A percentile compares a stretch with the other conserved stretches of the same genome.
Evolutionary conservation across 2,329 filamentous ascomycete genomes (phyloP).

Genomic region (Xylariomycetidae sp.): DNA sequence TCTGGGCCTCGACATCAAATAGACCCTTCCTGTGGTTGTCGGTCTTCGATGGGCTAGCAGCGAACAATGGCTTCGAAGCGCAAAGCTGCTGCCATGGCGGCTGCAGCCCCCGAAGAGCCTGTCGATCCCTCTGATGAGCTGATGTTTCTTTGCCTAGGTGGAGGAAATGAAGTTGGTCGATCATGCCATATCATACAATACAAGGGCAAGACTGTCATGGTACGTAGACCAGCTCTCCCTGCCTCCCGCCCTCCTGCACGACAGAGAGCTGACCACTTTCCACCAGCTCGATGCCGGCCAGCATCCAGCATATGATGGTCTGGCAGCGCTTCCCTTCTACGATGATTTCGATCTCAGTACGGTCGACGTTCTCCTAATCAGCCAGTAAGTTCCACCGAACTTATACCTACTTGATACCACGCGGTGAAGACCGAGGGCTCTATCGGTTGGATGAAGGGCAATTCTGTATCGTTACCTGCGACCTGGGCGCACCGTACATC

Average conservation of each 20-base stretch:
- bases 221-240: constrained; percentile 40
- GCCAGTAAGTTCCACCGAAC: constrained; percentile 72
- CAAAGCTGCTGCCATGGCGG: constrained; percentile 72
- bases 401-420: constrained; percentile 8
- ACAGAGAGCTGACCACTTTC: constrained; percentile 10
- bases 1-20: too few species aligned
- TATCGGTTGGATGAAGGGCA: constrained; percentile 18
- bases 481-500: too few species aligned
- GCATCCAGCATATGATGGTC: constrained; percentile 91
- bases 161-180: constrained; percentile 92
- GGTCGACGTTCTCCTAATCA: constrained; percentile 93
- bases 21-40: too few species aligned
- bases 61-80: constrained; percentile 87
- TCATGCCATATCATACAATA: constrained; percentile 98
- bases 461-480: too few species aligned
- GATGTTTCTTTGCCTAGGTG: constrained; percentile 87
- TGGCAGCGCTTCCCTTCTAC: constrained; percentile 91
- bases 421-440: constrained; percentile 17
- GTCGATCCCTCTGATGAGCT: constrained; percentile 92
- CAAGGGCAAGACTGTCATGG: constrained; percentile 99
- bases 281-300: constrained; percentile 88
- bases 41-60: too few species aligned
- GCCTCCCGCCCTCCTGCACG: constrained; percentile 4
- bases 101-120: constrained; percentile 66
- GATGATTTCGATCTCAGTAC: constrained; percentile 98